phyloP scores from a whole-genome alignment of 2,329 filamentous ascomycete genomes.

The Penicillium brasilianum region DNA sequence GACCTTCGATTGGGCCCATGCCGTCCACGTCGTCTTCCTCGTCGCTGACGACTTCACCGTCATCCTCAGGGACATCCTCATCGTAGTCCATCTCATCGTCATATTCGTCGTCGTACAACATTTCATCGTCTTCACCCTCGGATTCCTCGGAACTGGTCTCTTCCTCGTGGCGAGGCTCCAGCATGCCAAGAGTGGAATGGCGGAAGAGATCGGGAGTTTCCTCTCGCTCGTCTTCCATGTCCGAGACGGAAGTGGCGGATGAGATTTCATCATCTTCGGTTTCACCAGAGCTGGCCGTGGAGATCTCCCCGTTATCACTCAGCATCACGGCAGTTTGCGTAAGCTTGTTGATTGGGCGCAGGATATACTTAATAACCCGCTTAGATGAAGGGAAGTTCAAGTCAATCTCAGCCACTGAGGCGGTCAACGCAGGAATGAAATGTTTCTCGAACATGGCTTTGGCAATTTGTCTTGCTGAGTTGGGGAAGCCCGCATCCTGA shows the following conservation, averaged over 20 bases:
- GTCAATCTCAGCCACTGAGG: conserved; percentile 92
- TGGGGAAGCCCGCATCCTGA: conserved; percentile 51
- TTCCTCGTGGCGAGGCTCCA: conserved; percentile 80
- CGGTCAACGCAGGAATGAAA: conserved; percentile 84
- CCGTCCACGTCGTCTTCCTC: conserved; percentile 83
- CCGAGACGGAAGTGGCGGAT: conserved; percentile 86
- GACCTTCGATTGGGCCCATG: conserved; percentile 73
- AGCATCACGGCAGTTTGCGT: conserved; percentile 86
- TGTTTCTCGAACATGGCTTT: conserved; percentile 99
- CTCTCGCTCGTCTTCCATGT: conserved; percentile 82
- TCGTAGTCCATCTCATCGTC: conserved; percentile 93
- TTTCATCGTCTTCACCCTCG: conserved; percentile 80
- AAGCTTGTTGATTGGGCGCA: conserved; percentile 84
- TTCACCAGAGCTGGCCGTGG: conserved; percentile 61
- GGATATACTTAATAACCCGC: conserved; percentile 92
- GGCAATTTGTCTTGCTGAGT: conserved; percentile 80
- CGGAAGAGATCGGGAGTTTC: conserved; percentile 97
- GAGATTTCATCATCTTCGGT: conserved; percentile 86
- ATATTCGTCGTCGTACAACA: conserved; percentile 94
- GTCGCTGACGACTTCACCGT: conserved; percentile 85
- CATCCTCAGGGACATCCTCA: conserved; percentile 77
- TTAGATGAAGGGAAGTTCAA: conserved; percentile 93
- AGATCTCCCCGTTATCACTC: conserved; percentile 79
- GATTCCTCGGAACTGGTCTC: conserved; percentile 76
- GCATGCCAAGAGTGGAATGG: conserved; percentile 93